Evolutionary conservation across 371 early-diverging fungal genomes (phyloP), one percentile per base, ranked within the genome.

Genomic region (Syncephalis plumigaleata): DNA sequence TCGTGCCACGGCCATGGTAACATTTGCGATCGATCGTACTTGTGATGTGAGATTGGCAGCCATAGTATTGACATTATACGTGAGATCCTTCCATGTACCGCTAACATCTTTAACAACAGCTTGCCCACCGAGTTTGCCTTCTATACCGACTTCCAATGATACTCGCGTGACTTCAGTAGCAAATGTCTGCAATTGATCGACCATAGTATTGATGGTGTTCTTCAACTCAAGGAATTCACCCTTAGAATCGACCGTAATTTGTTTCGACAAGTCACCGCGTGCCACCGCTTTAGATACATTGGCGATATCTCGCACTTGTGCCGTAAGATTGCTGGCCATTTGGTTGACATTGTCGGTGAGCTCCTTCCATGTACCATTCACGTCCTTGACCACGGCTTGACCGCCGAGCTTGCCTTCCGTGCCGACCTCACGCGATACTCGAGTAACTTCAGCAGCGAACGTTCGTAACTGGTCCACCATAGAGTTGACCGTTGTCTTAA

Each of bases 311-410:
- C 68, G 64, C 47, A 49, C 59, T 53, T 40, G 66, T 0, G 50
- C 46, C 0, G 66, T 65, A 1, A 65, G 25, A 31, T 65, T 65
- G 27, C 57, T 54, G 3, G 65, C 65, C 66, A 65, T 65, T 25
- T 55, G 55, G 39, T 73, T 73, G n/a, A 73, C 73, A 53, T 69
- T 73, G 47, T 73, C 73, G 2, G 73, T 73, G n/a, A 73, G 45
- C 46, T 70, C 70, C 52, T 70, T 68, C 73, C 73, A 73, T 4
- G 70, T 71, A 21, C 75, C 71, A 24, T 62, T 73, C 1, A 79
- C 75, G 48, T 67, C 71, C 18, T 65, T 59, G 9, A 78, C 77
- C 0, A 64, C 49, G 9, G 82, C 79, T 44, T 61, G 67, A 9
- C 62, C 73, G 21, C 73, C 73, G 7, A 73, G 55, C 22, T 57